Base-by-base conservation (phyloP, 75 land plant genomes). In the Pseudotsuga menziesii region DNA sequence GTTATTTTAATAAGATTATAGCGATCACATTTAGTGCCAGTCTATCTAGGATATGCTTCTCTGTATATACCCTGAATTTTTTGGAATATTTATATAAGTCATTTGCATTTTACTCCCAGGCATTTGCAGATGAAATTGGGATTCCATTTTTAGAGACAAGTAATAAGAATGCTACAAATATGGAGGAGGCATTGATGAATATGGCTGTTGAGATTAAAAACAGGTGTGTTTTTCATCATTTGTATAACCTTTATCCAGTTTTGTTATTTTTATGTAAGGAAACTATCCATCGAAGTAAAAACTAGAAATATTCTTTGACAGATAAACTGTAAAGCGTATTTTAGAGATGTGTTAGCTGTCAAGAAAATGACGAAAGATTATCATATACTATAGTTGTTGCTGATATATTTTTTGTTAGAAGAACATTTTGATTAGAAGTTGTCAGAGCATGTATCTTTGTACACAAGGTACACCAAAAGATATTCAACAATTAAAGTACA, bases 81-180 rank as follows among this genome's bases (percentile, higher is more conserved):
- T 41, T 44, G 5, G 5, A 5, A 44, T n/a, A n/a, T n/a, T n/a
- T n/a, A n/a, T 44, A 44, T 6, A 44, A 44, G 0, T 44, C 8
- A 44, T 44, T 44, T 6, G 0, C 48, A 44, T 44, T 16, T 8
- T 52, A 48, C n/a, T 20, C 57, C 4, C 19, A 91, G 93, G 94
- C 94, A 48, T 92, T 92, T 79, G 94, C 94, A 1, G 92, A 92
- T 79, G 94, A 92, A 81, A 83, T 92, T 77, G 94, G 94, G 12
- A 89, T 89, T 61, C 94, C 94, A 44, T 91, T 91, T 66, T 78
- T 91, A 85, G 94, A 92, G 78, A 90, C 92, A 56, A 92, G 94
- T 84, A 92, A 92, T 32, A 92, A 91, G 83, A 85, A 89, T 82
- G 83, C 91, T 11, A 91, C 82, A 11, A 91, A 91, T 61, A 91